phyloP scores from a whole-genome alignment of 116 monocot genomes.

The Dioscorea cayenensis region DNA sequence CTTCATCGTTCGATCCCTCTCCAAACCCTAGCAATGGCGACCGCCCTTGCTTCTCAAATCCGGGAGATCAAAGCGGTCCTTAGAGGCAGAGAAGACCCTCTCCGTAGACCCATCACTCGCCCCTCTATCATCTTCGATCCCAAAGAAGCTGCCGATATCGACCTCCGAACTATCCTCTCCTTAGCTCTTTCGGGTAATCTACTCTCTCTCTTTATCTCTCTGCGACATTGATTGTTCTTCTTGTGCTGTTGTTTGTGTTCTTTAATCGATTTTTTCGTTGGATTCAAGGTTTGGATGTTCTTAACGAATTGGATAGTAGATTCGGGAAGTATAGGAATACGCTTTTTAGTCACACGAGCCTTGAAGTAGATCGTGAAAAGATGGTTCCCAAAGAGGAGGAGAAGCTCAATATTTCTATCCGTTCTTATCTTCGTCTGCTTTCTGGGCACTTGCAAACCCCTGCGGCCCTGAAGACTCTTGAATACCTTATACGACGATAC shows the following conservation, averaged over 20 bases:
- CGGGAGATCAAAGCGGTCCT: constrained; percentile 44
- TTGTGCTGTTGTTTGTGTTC: background rate
- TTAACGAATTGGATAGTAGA: constrained; percentile 34
- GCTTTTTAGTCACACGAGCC: constrained; percentile 61
- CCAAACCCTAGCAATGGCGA: constrained; percentile 21
- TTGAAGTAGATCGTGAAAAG: constrained; percentile 69
- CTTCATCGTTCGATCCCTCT: background rate
- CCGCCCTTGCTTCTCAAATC: constrained; percentile 49
- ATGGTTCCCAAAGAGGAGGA: constrained; percentile 63
- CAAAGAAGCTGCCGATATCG: constrained; percentile 89
- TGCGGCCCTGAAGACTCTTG: constrained; percentile 68
- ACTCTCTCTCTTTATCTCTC: background rate
- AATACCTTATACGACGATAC: constrained; percentile 89
- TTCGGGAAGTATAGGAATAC: constrained; percentile 55
- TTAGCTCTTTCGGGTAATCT: constrained; percentile 72
- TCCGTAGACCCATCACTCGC: constrained; percentile 46
- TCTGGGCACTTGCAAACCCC: constrained; percentile 54
- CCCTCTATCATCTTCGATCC: constrained; percentile 85
- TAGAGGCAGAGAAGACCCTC: constrained; percentile 25
- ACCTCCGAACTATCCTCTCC: constrained; percentile 59
- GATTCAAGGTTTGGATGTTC: constrained; percentile 58
- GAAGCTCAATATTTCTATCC: constrained; percentile 57
- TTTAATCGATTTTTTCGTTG: background rate
- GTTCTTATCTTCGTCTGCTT: constrained; percentile 60
- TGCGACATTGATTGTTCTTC: background rate